Conservation (phyloP, 306 rosid species). For the Betula pendula region DNA sequence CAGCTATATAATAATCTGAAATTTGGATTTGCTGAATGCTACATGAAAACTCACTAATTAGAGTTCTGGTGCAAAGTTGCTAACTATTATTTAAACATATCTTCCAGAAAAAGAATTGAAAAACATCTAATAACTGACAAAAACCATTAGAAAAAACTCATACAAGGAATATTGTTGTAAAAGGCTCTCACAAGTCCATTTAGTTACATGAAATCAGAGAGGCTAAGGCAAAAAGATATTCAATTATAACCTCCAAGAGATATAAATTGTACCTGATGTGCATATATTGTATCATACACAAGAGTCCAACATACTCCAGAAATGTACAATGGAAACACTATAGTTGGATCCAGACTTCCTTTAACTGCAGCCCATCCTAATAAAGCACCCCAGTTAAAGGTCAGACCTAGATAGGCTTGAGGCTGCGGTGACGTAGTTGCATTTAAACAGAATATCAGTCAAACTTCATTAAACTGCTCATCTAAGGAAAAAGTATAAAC, state of each 20-base stretch:
- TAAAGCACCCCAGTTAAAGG: conserved; percentile 95
- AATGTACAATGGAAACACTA: conserved; percentile 77
- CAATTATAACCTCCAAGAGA: conserved; percentile 3
- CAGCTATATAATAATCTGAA: neutral
- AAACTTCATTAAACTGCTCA: conserved; percentile 26
- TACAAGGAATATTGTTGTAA: neutral
- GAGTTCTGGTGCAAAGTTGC: neutral
- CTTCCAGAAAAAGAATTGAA: neutral
- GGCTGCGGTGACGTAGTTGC: conserved; percentile 55
- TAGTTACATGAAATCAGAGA: conserved; percentile 3
- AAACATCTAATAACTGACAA: neutral
- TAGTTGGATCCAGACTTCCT: conserved; percentile 74
- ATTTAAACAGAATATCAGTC: conserved; percentile 22
- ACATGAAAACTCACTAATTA: neutral
- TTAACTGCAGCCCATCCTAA: conserved; percentile 91
- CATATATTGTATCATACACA: conserved; percentile 89
- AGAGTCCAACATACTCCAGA: conserved; percentile 96
- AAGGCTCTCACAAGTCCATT: neutral
- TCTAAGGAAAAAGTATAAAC: conserved; percentile 7
- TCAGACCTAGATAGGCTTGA: conserved; percentile 89
- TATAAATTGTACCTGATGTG: conserved; percentile 77
- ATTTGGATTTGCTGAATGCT: neutral
- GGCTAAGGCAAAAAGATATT: conserved; percentile 17
- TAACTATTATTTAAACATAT: neutral
- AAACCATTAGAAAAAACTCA: neutral